Evolutionary conservation across 495 filamentous ascomycete species (phyloP).

Genomic region (Lasiosphaeria hispida): DNA sequence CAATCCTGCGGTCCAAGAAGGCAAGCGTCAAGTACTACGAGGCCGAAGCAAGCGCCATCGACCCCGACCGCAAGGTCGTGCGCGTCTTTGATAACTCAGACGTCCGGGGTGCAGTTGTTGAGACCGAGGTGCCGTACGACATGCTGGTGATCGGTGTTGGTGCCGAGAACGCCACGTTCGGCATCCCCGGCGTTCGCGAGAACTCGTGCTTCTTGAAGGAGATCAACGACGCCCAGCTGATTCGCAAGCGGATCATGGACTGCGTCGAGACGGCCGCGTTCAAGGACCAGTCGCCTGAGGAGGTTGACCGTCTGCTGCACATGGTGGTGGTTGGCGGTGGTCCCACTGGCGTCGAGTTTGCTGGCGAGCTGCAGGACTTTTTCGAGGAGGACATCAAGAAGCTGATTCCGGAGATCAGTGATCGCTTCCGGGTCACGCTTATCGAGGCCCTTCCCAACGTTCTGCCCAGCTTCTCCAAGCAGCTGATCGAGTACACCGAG

Average conservation of each 20-base stretch:
- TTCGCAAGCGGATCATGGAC: constrained; percentile 99
- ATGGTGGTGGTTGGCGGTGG: constrained; percentile 99
- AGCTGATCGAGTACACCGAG: constrained; percentile 98
- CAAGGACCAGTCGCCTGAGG: constrained; percentile 90
- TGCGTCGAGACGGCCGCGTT: constrained; percentile 97
- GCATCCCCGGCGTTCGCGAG: constrained; percentile 92
- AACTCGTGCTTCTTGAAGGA: constrained; percentile 98
- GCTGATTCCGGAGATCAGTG: constrained; percentile 91
- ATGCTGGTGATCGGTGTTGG: constrained; percentile 97
- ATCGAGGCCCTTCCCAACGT: constrained; percentile 98
- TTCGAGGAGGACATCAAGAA: constrained; percentile 97
- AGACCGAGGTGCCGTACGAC: constrained; percentile 93
- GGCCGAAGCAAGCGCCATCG: constrained; percentile 95
- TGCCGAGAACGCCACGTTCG: constrained; percentile 98
- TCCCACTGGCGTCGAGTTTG: constrained; percentile 97
- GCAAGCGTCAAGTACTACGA: constrained; percentile 93
- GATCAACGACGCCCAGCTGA: constrained; percentile 89
- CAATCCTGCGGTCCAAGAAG: constrained; percentile 90
- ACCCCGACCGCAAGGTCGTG: constrained; percentile 84
- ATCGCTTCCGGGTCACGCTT: constrained; percentile 94
- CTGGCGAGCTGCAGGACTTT: constrained; percentile 97
- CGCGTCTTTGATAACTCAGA: constrained; percentile 90
- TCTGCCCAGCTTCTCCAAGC: constrained; percentile 97
- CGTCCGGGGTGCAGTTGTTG: constrained; percentile 75
- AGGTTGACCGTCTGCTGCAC: constrained; percentile 90